These are phyloP conservation scores for Triticum monococcum DNA, from an alignment of 176 grass and related monocot genomes.

Conservation along the genomic window DNA sequence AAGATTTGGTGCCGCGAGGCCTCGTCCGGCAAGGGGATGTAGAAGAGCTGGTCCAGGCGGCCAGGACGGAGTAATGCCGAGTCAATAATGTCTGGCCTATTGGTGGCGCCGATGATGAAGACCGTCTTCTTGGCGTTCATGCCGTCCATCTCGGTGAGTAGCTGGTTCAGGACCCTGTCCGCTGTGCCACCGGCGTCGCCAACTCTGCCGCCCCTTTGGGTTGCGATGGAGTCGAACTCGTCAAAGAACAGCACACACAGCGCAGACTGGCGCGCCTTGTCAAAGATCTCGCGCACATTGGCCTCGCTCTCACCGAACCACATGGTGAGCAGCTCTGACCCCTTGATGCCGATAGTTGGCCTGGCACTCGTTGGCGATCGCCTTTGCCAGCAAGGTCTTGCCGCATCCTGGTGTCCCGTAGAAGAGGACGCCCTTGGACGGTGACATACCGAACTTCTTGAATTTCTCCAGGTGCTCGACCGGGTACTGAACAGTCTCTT, in stretches of 20 bases:
- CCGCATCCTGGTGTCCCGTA: slow-evolving; percentile 62
- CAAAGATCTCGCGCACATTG: slow-evolving; percentile 58
- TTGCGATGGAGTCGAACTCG: slow-evolving; percentile 68
- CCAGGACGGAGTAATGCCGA: slow-evolving; percentile 54
- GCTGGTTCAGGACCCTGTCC: slow-evolving; percentile 60
- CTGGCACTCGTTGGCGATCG: slow-evolving; percentile 67
- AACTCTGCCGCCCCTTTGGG: slow-evolving; percentile 34
- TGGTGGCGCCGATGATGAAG: slow-evolving; percentile 68
- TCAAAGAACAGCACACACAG: slow-evolving; percentile 48
- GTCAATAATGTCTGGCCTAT: slow-evolving; percentile 64
- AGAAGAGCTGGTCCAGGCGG: slow-evolving; percentile 66
- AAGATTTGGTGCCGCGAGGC: slow-evolving; percentile 49
- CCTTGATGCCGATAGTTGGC: slow-evolving; percentile 72
- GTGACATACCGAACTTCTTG: slow-evolving; percentile 65
- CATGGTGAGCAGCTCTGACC: slow-evolving; percentile 59
- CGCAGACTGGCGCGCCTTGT: slow-evolving; percentile 56
- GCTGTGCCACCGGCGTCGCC: slow-evolving; percentile 51
- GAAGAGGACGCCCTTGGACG: slow-evolving; percentile 65
- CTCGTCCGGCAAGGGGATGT: slow-evolving; percentile 68
- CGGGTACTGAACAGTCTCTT: slow-evolving; percentile 66
- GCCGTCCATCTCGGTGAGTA: slow-evolving; percentile 69
- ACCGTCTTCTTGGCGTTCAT: slow-evolving; percentile 75
- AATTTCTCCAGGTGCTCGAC: slow-evolving; percentile 70
- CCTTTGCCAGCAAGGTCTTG: slow-evolving; percentile 67
- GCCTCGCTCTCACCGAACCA: slow-evolving; percentile 80